Evolutionary conservation across 768 basidiomycete species (phyloP).

Genomic region (Rhodosporidiobolus odoratus): DNA sequence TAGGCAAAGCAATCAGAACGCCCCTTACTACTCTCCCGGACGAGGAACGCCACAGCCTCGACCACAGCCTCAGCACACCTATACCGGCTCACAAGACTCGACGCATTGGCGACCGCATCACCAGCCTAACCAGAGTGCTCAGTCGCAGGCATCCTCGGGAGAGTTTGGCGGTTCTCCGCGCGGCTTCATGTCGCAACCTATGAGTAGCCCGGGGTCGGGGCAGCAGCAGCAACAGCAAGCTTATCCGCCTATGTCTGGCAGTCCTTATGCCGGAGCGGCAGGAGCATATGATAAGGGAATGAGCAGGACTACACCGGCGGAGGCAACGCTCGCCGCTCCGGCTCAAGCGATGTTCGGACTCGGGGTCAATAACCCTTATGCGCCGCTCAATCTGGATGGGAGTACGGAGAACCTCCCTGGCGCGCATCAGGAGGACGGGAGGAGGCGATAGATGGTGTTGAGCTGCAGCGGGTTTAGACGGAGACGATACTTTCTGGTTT

Average conservation of each 20-base stretch:
- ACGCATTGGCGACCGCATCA: not conserved
- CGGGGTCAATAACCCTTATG: not conserved
- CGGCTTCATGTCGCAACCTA: not conserved
- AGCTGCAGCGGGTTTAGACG: too few species aligned
- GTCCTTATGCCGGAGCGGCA: not conserved
- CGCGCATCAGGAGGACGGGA: not conserved
- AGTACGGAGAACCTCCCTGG: not conserved
- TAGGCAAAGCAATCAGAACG: not conserved
- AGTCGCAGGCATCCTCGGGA: not conserved
- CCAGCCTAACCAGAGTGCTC: not conserved
- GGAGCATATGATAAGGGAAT: not conserved
- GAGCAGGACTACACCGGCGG: not conserved
- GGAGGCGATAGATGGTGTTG: not conserved
- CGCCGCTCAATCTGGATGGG: constrained; percentile 2
- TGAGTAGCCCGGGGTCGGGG: not conserved
- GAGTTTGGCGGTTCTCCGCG: not conserved
- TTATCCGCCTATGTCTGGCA: not conserved
- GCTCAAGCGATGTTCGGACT: not conserved
- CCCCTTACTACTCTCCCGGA: too few species aligned
- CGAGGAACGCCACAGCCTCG: not conserved
- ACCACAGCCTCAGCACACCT: not conserved
- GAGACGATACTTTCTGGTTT: too few species aligned
- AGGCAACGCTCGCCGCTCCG: not conserved
- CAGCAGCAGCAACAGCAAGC: not conserved
- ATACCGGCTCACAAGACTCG: not conserved